These are phyloP conservation scores for Paramecium pentaurelia DNA, from an alignment of 73 alveolate species.

Conservation along the genomic window DNA sequence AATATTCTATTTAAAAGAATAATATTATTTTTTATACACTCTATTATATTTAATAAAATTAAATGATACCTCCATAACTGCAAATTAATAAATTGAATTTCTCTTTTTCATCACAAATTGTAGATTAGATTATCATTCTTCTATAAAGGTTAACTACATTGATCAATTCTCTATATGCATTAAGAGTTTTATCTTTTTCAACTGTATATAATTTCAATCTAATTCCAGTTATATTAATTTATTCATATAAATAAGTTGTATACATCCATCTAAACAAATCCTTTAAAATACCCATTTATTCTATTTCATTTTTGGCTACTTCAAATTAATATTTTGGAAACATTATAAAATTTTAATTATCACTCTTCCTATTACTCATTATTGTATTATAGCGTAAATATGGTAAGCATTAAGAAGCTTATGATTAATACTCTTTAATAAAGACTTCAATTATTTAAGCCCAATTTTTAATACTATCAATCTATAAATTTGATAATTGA, in stretches of 20 bases:
- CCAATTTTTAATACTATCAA: background rate
- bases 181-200: background rate
- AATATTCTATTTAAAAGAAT: background rate
- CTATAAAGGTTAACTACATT: background rate
- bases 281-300: background rate
- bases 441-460: background rate
- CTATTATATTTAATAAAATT: background rate
- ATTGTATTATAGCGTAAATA: background rate
- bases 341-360: background rate
- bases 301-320: background rate
- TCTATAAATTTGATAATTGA: background rate
- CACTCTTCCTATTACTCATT: background rate
- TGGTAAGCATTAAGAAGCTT: background rate
- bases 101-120: background rate
- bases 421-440: background rate
- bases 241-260: constrained; percentile 25
- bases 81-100: background rate
- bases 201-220: background rate
- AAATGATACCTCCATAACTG: background rate
- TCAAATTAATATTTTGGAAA: background rate
- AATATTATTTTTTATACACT: background rate
- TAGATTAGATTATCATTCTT: background rate
- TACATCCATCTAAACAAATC: constrained; percentile 13
- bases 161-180: constrained; percentile 11
- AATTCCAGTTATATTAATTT: background rate